Evolutionary conservation across 805 yeast species (phyloP), one percentile per base, ranked within the genome.

Genomic region (Kuraishia piskuri): DNA sequence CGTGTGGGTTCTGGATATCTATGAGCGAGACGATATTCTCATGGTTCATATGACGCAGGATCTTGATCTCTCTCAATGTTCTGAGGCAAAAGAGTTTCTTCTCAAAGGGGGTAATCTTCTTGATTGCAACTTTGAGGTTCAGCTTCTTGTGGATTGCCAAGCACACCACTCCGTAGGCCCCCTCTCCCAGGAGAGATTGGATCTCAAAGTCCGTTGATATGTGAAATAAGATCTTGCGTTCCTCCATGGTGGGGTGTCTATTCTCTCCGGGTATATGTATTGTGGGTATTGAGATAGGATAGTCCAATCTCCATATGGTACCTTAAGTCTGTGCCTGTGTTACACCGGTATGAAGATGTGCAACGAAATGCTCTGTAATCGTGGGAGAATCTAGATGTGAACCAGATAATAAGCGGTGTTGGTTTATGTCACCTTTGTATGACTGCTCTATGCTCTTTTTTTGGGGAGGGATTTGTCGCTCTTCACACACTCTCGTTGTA

Each of bases 121-220:
- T 88, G 55, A 88, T 86, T 0, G 95, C 95, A 2, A 88, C 94
- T 55, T 74, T 73, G 1, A 78, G 75, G 20, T 78, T 76, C 1
- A 87, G 74, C 12, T 85, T 83, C 55, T 73, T 74, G 59, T 85
- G 89, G 10, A 75, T 65, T 0, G 90, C 94, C 3, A 82, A 75
- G 49, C 87, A 85, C 4, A 88, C 95, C 2, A 86, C 77, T 0
- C 95, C 94, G 59, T 88, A 88, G 0, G 94, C 90, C 1, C 95
- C 95, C 64, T 85, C 88, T 3, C 95, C 95, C 5, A 88, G 70
- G 3, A 84, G 71, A 54, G 79, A 81, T 20, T 72, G 70, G 7
- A 86, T 76, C 55, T 79, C 79, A 63, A 82, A 87, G 58, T 79
- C 80, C 49, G 79, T 76, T 2, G 85, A 80, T 17, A 86, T 78